Evolutionary conservation across 2,329 filamentous ascomycete genomes (phyloP).

Genomic region (Sporothrix inflata): DNA sequence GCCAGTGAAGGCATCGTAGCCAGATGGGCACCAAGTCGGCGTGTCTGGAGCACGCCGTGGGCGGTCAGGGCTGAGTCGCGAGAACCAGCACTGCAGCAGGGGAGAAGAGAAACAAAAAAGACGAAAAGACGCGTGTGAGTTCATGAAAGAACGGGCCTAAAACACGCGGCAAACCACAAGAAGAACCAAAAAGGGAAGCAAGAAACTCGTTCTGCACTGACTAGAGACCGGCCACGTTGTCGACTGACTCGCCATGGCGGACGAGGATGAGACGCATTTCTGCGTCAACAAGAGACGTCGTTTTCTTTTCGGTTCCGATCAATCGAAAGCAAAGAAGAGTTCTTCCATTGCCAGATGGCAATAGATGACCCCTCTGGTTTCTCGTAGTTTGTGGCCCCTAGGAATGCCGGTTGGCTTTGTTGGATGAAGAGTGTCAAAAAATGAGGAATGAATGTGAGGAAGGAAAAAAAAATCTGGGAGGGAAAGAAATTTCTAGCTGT

Average conservation of each 20-base stretch:
- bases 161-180: slow-evolving; percentile 9
- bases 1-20: slow-evolving; percentile 36
- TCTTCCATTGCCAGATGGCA: slow-evolving; percentile 16
- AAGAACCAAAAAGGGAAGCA: neutral
- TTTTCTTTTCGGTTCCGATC: neutral
- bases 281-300: neutral
- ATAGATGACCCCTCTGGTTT: neutral
- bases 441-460: neutral
- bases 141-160: neutral
- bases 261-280: slow-evolving; percentile 72
- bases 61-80: slow-evolving; percentile 80
- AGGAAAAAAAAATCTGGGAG: slow-evolving; percentile 1
- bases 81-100: slow-evolving; percentile 64
- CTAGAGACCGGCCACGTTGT: slow-evolving; percentile 82
- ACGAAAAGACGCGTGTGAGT: slow-evolving; percentile 15
- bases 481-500: slow-evolving; percentile 10
- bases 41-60: slow-evolving; percentile 80
- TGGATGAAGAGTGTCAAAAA: neutral
- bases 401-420: neutral
- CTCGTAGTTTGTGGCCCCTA: neutral
- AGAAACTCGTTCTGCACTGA: slow-evolving; percentile 43
- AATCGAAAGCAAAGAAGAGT: neutral
- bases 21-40: slow-evolving; percentile 68
- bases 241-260: slow-evolving; percentile 86
- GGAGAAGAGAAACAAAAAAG: slow-evolving; percentile 40